phyloP scores from a whole-genome alignment of 768 basidiomycete genomes.

The Leccinum fibrillosum region DNA sequence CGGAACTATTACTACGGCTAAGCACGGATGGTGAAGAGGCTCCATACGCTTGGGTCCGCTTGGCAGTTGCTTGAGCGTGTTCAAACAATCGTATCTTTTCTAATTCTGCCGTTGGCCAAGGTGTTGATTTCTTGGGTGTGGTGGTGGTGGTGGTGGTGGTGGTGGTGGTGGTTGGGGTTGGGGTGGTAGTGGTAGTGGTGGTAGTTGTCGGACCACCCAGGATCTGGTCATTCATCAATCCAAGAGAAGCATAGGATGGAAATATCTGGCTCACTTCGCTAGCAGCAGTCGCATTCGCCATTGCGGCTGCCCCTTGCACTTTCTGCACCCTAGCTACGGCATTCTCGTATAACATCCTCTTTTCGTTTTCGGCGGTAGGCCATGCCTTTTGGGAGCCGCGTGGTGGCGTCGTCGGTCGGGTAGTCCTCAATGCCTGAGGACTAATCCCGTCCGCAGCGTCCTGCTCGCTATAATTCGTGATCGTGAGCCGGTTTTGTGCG shows the following conservation, averaged over 20 bases:
- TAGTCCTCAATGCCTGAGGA: slow-evolving; percentile 16
- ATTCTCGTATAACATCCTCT: slow-evolving; percentile 36
- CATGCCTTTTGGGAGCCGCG: slow-evolving; percentile 22
- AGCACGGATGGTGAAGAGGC: slow-evolving; percentile 24
- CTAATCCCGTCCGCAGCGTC: slow-evolving; percentile 35
- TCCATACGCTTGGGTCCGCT: slow-evolving; percentile 48
- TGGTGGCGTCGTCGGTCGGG: slow-evolving; percentile 24
- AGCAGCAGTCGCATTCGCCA: slow-evolving; percentile 25
- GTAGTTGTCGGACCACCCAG: not conserved
- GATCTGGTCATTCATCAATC: slow-evolving; percentile 12
- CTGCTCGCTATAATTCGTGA: slow-evolving; percentile 40
- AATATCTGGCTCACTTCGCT: slow-evolving; percentile 19
- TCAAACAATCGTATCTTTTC: slow-evolving; percentile 74
- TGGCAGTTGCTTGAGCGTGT: slow-evolving; percentile 64
- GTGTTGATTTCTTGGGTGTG: slow-evolving; percentile 15
- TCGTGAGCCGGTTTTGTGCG: slow-evolving; percentile 36
- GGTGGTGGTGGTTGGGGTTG: not conserved
- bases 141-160: not conserved
- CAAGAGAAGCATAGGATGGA: not conserved
- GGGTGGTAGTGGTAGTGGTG: not conserved
- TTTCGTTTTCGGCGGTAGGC: slow-evolving; percentile 45
- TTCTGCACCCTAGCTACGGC: slow-evolving; percentile 39
- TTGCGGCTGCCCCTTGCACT: slow-evolving; percentile 34
- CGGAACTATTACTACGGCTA: slow-evolving; percentile 22
- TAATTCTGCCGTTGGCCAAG: slow-evolving; percentile 70